Conservation (phyloP, 2,329 filamentous ascomycete species). For the Dryadomyces quercus-mongolicae region DNA sequence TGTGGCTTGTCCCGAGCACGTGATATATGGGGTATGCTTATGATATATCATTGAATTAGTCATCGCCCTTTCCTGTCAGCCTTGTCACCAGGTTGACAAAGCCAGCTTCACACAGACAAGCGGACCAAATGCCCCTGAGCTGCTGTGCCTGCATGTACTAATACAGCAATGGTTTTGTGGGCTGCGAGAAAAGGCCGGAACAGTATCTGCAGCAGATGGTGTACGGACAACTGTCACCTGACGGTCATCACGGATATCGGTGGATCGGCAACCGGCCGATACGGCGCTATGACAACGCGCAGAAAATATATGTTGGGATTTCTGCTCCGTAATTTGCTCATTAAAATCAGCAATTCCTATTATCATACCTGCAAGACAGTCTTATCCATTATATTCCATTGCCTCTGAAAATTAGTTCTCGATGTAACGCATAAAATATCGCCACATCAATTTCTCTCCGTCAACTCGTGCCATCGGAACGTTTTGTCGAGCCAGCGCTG, state of each 20-base stretch:
- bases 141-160: too few relatives aligned
- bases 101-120: too few relatives aligned
- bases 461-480: background rate
- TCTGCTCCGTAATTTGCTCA: too few relatives aligned
- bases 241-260: background rate
- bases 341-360: background rate
- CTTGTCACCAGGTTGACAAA: background rate
- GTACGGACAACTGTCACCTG: background rate
- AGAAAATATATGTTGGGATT: too few relatives aligned
- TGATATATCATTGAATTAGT: background rate
- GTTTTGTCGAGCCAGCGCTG: slow-evolving; percentile 10
- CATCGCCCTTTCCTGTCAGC: background rate
- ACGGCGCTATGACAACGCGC: too few relatives aligned
- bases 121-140: too few relatives aligned
- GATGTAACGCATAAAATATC: too few relatives aligned
- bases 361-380: background rate
- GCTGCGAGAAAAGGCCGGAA: background rate
- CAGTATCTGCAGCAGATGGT: too few relatives aligned
- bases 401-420: too few relatives aligned
- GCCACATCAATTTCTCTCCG: background rate
- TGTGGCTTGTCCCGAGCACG: background rate
- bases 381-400: too few relatives aligned
- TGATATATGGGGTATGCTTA: background rate
- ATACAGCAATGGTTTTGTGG: background rate
- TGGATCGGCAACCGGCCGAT: background rate